Conservation (phyloP, 2,329 filamentous ascomycete genomes). For the Colletotrichum sp. region DNA sequence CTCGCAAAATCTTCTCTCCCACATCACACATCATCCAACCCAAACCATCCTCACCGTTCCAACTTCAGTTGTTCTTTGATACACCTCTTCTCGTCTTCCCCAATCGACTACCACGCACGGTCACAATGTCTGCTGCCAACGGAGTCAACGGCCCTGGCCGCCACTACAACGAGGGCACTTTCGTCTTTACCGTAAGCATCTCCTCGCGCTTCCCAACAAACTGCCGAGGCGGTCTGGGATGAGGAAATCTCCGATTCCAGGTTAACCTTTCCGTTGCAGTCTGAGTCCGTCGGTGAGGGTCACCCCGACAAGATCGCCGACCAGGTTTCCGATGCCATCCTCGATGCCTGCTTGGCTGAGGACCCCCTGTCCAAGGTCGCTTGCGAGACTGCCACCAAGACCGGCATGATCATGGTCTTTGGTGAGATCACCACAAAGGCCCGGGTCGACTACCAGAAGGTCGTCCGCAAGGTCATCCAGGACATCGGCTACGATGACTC, state of each 20-base stretch:
- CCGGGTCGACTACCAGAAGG: slow-evolving; percentile 95
- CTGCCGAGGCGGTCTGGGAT: background rate
- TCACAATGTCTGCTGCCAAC: slow-evolving; percentile 66
- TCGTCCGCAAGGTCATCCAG: slow-evolving; percentile 94
- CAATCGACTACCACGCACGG: too few relatives aligned
- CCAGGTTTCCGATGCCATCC: slow-evolving; percentile 97
- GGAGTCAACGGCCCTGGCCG: slow-evolving; percentile 45
- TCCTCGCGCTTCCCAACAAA: background rate
- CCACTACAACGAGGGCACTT: slow-evolving; percentile 70
- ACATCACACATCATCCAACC: too few relatives aligned
- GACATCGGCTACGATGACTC: slow-evolving; percentile 99
- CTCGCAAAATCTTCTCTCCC: slow-evolving; percentile 31
- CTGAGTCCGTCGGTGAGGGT: slow-evolving; percentile 87
- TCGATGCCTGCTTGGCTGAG: slow-evolving; percentile 94
- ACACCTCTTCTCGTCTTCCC: too few relatives aligned
- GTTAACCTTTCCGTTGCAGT: slow-evolving; percentile 50
- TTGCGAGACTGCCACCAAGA: slow-evolving; percentile 99
- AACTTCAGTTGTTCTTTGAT: too few relatives aligned
- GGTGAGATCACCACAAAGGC: slow-evolving; percentile 99
- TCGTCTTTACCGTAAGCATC: slow-evolving; percentile 77
- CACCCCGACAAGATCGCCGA: slow-evolving; percentile 98
- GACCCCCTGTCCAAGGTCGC: slow-evolving; percentile 98
- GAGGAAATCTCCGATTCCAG: background rate
- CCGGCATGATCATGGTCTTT: slow-evolving; percentile 99
- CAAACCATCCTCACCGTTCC: too few relatives aligned